A percentile compares a stretch with the other conserved stretches of the same genome.
Evolutionary conservation across 371 early-diverging fungal species (phyloP).

Genomic region (Gilbertella persicaria): DNA sequence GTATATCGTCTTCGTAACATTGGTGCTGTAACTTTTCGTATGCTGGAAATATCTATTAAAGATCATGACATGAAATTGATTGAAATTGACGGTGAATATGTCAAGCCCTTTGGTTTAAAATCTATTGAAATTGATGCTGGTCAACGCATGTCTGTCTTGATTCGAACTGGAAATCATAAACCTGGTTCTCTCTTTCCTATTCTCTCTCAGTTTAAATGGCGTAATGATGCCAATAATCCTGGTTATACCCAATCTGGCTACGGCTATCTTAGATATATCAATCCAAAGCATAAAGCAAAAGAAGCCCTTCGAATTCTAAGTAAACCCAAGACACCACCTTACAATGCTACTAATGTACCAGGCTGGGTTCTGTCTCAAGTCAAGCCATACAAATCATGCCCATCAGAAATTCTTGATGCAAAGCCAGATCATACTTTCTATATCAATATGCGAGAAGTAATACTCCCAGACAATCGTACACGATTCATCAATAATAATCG

Average conservation of each 20-base stretch:
- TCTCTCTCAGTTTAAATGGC: slow-evolving; percentile 6
- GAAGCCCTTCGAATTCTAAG: not conserved
- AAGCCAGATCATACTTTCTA: slow-evolving; percentile 24
- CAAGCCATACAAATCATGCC: not conserved
- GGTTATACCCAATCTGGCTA: slow-evolving; percentile 17
- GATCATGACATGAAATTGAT: slow-evolving; percentile 38
- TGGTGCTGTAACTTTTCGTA: slow-evolving; percentile 36
- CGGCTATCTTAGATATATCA: slow-evolving; percentile 16
- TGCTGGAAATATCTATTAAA: slow-evolving; percentile 26
- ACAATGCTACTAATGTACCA: not conserved
- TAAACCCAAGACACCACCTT: not conserved
- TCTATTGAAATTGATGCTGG: slow-evolving; percentile 40
- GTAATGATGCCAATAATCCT: not conserved
- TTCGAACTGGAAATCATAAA: slow-evolving; percentile 24
- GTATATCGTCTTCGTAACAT: slow-evolving; percentile 39
- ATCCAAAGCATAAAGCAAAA: not conserved
- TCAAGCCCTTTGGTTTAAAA: slow-evolving; percentile 22
- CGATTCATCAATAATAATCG: slow-evolving; percentile 26
- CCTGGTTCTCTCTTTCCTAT: slow-evolving; percentile 26
- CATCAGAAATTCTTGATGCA: not conserved
- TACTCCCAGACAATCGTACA: slow-evolving; percentile 15
- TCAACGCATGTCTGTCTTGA: slow-evolving; percentile 39
- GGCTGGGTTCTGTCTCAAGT: slow-evolving; percentile 13
- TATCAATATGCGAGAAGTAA: slow-evolving; percentile 7
- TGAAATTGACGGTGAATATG: slow-evolving; percentile 41